Evolutionary conservation across 2,329 filamentous ascomycete species (phyloP).

Genomic region (Colletotrichum theobromicola): DNA sequence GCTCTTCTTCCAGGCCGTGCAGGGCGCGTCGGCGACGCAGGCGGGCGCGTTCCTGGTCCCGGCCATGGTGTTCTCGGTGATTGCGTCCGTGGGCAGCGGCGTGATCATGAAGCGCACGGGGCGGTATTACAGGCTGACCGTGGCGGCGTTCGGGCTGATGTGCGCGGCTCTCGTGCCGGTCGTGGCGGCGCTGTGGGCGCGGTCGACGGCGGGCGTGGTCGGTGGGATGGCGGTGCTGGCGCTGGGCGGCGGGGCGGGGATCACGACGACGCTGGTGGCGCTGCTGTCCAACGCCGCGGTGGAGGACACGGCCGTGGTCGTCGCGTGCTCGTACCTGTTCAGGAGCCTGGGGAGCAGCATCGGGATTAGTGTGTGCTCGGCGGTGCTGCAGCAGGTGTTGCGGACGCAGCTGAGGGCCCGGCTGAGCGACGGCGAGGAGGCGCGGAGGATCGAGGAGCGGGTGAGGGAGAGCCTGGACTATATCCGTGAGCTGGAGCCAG

Average conservation of each 20-base stretch:
- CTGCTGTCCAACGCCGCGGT: constrained; percentile 72
- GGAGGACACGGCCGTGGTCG: constrained; percentile 75
- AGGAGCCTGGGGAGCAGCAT: constrained; percentile 79
- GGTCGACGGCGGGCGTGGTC: constrained; percentile 58
- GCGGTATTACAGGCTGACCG: constrained; percentile 73
- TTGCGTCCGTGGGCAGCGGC: constrained; percentile 69
- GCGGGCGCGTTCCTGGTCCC: constrained; percentile 73
- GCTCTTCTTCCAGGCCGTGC: constrained; percentile 77
- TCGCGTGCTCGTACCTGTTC: constrained; percentile 83
- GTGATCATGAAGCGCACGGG: constrained; percentile 73
- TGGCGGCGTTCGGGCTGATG: constrained; percentile 58
- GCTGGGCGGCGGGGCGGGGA: constrained; percentile 52
- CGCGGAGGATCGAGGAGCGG: constrained; percentile 68
- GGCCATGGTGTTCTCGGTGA: constrained; percentile 64
- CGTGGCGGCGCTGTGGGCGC: constrained; percentile 54
- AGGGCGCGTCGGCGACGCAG: constrained; percentile 65
- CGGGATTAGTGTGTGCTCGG: constrained; percentile 74
- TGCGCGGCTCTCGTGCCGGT: constrained; percentile 60
- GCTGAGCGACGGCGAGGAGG: constrained; percentile 62
- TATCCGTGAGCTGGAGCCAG: constrained; percentile 68
- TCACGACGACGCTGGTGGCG: constrained; percentile 75
- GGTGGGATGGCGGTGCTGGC: constrained; percentile 59
- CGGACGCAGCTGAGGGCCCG: constrained; percentile 58
- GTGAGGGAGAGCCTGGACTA: constrained; percentile 75
- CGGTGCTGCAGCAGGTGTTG: constrained; percentile 73